Evolutionary conservation across 805 yeast genomes (phyloP).

Genomic region (Ogataea paradorogensis): DNA sequence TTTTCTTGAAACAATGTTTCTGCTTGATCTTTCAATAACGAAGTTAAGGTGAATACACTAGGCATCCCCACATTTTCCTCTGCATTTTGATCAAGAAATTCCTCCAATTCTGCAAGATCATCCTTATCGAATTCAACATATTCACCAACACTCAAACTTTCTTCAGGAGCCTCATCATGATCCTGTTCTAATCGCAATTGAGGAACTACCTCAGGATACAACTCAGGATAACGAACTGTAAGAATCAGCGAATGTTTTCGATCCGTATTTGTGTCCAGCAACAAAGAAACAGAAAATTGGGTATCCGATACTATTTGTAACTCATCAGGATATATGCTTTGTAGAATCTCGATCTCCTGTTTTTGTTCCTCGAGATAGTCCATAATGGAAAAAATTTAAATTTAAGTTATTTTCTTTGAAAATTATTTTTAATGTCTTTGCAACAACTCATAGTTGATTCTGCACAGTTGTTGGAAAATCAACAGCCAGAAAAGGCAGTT

Average conservation of each 20-base stretch:
- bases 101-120: constrained; percentile 43
- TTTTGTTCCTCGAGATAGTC: constrained; percentile 78
- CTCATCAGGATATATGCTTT: constrained; percentile 94
- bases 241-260: constrained; percentile 55
- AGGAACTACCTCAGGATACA: constrained; percentile 82
- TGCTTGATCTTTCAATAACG: constrained; percentile 76
- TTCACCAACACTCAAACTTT: constrained; percentile 55
- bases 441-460: constrained; percentile 13
- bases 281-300: constrained; percentile 55
- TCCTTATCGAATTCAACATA: constrained; percentile 49
- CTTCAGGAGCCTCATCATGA: constrained; percentile 45
- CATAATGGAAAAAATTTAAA: constrained; percentile 39
- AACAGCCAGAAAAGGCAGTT: constrained; percentile 56
- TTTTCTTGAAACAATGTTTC: constrained; percentile 66
- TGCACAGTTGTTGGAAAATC: constrained; percentile 41
- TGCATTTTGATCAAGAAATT: constrained; percentile 54
- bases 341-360: constrained; percentile 87
- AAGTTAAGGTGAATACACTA: constrained; percentile 76
- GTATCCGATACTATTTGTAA: constrained; percentile 44
- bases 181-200: constrained; percentile 44
- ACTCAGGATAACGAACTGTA: constrained; percentile 68
- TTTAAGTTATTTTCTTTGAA: not conserved
- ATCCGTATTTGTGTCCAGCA: constrained; percentile 65
- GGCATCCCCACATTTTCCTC: constrained; percentile 86
- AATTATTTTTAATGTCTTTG: constrained; percentile 8